Percentiles rank a stretch among this genome's conserved stretches.
phyloP scores from a whole-genome alignment of 768 basidiomycete genomes.

The Termitomyces heimii region DNA sequence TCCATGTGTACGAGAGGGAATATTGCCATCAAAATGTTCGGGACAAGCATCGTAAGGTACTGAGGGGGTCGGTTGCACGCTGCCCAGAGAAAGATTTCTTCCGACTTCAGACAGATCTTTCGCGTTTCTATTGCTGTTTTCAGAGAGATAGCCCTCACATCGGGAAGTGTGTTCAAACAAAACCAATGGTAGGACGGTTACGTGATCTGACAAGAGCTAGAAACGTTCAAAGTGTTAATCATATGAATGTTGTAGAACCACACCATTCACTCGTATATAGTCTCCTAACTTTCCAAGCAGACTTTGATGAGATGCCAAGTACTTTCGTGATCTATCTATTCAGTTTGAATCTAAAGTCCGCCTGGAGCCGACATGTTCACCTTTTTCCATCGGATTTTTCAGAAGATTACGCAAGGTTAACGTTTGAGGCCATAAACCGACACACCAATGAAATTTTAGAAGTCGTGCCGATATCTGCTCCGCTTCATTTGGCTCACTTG shows the following conservation, averaged over 20 bases:
- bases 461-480: too few relatives aligned
- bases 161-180: background rate
- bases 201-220: background rate
- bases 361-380: background rate
- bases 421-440: too few relatives aligned
- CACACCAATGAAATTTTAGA: too few relatives aligned
- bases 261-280: background rate
- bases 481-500: background rate
- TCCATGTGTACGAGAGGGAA: background rate
- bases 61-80: background rate
- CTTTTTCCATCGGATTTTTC: background rate
- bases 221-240: background rate
- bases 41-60: background rate
- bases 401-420: too few relatives aligned
- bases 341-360: background rate
- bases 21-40: background rate
- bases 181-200: background rate
- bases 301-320: background rate
- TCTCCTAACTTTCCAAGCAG: background rate
- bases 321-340: background rate
- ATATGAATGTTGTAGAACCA: background rate
- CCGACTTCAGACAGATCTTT: background rate
- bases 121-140: background rate
- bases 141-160: background rate
- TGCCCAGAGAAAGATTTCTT: background rate